Percentiles rank a stretch among this genome's conserved stretches.
Conservation (phyloP, 1,284 basidiomycete species). For the Pascua sp. region DNA sequence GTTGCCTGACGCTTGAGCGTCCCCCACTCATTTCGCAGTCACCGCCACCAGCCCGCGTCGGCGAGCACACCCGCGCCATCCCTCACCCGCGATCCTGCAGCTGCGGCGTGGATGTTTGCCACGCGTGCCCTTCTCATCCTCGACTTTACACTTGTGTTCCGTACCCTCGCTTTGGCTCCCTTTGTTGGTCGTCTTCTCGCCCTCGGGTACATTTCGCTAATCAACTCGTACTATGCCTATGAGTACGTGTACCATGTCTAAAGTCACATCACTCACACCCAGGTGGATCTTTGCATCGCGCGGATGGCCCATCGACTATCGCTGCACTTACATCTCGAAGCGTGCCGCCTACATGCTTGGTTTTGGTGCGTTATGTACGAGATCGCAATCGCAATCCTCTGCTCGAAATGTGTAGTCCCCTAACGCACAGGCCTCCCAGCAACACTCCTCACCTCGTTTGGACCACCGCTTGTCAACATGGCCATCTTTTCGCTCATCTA, state of each 20-base stretch:
- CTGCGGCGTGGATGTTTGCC: conserved; percentile 23
- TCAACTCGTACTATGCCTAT: conserved; percentile 49
- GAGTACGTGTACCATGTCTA: conserved; percentile 33
- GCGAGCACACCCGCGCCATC: conserved; percentile 2
- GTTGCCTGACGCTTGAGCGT: neutral
- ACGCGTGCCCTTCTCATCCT: conserved; percentile 44
- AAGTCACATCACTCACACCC: neutral
- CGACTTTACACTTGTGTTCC: conserved; percentile 46
- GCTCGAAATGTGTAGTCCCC: neutral
- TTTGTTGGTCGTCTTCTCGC: conserved; percentile 31
- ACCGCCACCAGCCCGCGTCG: conserved; percentile 35
- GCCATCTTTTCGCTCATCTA: conserved; percentile 48
- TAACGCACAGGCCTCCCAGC: conserved; percentile 31
- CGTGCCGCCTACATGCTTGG: conserved; percentile 44
- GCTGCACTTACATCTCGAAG: conserved; percentile 40
- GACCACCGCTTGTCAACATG: conserved; percentile 46
- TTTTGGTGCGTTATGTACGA: conserved; percentile 34
- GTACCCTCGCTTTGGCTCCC: conserved; percentile 40
- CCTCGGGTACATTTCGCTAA: conserved; percentile 43
- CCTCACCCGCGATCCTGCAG: conserved; percentile 10
- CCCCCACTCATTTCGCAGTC: conserved; percentile 19
- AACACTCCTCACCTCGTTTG: conserved; percentile 44
- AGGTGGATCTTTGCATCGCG: conserved; percentile 43
- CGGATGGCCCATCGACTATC: conserved; percentile 39
- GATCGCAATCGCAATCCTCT: no score